These are phyloP conservation scores for Russula virescens DNA, from an alignment of 768 basidiomycete species.

Conservation along the genomic window DNA sequence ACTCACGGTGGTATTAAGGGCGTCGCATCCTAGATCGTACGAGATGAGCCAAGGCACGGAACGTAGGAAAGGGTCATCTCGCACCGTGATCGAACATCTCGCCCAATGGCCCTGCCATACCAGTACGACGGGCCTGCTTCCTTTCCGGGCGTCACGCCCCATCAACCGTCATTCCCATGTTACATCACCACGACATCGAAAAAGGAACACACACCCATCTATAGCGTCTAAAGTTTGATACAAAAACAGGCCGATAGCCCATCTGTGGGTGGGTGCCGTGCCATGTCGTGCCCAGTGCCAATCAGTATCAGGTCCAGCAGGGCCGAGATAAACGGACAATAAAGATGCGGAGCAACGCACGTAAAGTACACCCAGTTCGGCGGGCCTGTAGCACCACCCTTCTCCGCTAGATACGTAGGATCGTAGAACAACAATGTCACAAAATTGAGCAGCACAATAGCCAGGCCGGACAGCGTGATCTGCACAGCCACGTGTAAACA, in stretches of 20 bases:
- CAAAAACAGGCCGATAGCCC: constrained; percentile 81
- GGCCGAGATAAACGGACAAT: neutral
- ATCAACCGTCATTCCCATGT: neutral
- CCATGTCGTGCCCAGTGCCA: no score
- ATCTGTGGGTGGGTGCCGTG: constrained; percentile 40
- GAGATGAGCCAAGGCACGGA: neutral
- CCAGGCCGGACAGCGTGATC: constrained; percentile 87
- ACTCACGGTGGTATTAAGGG: constrained; percentile 85
- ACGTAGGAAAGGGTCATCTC: constrained; percentile 20
- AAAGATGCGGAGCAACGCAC: constrained; percentile 37
- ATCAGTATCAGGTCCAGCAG: no score
- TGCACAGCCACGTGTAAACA: constrained; percentile 29
- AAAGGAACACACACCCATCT: constrained; percentile 54
- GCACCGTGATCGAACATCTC: constrained; percentile 98
- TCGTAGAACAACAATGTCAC: constrained; percentile 79
- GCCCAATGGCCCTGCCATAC: constrained; percentile 96
- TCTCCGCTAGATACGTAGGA: constrained; percentile 64
- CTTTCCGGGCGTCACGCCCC: constrained; percentile 35
- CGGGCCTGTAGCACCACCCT: constrained; percentile 53
- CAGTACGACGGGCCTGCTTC: constrained; percentile 92
- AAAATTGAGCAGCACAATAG: constrained; percentile 80
- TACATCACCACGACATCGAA: constrained; percentile 6
- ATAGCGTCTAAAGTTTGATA: constrained; percentile 90
- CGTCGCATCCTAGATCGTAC: constrained; percentile 64
- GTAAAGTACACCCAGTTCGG: constrained; percentile 91